Percentiles rank a stretch among this genome's conserved stretches.
These are phyloP conservation scores for Larix kaempferi DNA, from an alignment of 75 land plant genomes.

Conservation along the genomic window DNA sequence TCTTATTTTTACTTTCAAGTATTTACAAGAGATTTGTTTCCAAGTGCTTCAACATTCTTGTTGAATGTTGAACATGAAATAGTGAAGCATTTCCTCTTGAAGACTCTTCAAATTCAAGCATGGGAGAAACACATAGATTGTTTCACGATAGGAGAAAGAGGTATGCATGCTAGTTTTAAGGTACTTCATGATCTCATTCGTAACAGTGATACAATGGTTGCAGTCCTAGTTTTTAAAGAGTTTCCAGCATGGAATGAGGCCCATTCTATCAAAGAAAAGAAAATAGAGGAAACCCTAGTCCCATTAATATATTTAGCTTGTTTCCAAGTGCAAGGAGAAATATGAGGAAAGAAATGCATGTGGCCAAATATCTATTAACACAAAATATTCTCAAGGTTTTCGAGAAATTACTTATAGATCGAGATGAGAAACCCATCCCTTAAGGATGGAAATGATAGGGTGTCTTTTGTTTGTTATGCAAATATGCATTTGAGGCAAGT, in stretches of 20 bases:
- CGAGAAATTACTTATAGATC: too few species aligned
- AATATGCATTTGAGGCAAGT: too few species aligned
- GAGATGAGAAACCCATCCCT: too few species aligned
- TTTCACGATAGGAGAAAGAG: constrained; percentile 72
- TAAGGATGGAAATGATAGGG: too few species aligned
- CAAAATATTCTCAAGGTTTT: too few species aligned
- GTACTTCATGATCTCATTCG: constrained; percentile 62
- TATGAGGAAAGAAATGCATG: too few species aligned
- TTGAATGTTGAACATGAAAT: constrained; percentile 73
- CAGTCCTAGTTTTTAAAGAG: constrained; percentile 67
- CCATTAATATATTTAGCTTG: too few species aligned
- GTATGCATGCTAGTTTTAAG: constrained; percentile 79
- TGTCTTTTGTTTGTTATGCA: too few species aligned
- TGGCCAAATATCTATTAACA: too few species aligned
- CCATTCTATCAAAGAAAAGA: too few species aligned
- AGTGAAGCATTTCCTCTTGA: constrained; percentile 67
- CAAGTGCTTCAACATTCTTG: constrained; percentile 68
- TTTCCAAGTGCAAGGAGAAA: too few species aligned
- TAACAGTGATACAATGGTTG: constrained; percentile 53
- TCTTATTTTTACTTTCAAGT: constrained; percentile 24
- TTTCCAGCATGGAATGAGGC: constrained; percentile 64
- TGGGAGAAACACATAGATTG: constrained; percentile 66
- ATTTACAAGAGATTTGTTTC: constrained; percentile 74
- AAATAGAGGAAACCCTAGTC: too few species aligned
- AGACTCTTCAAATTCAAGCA: constrained; percentile 67